Percentiles rank a stretch among this genome's conserved stretches.
phyloP scores from a whole-genome alignment of 441 rosid genomes.

The Syzygium malaccense region DNA sequence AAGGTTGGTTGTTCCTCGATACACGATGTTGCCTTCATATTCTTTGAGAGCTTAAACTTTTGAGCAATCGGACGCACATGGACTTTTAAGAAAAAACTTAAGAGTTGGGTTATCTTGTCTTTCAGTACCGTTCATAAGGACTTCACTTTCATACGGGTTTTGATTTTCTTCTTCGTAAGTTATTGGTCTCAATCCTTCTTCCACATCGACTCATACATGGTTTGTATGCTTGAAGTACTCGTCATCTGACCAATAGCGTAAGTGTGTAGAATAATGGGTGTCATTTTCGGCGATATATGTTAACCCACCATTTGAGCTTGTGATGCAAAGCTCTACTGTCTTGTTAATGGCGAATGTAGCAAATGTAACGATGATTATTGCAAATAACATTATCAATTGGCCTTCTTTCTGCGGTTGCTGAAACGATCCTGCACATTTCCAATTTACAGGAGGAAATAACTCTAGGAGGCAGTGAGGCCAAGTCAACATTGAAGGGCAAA shows the following conservation, averaged over 20 bases:
- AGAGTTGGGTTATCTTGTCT: not conserved
- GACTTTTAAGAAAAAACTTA: not conserved
- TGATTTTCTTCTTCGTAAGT: not conserved
- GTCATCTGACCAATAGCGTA: not conserved
- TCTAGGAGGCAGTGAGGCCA: conserved; percentile 5
- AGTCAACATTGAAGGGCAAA: conserved; percentile 1
- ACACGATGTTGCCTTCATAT: not conserved
- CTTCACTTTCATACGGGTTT: not conserved
- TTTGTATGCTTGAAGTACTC: not conserved
- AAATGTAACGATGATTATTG: not conserved
- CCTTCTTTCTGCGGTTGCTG: not conserved
- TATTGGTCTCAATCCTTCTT: not conserved
- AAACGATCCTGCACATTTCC: not conserved
- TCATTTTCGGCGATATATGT: not conserved
- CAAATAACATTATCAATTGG: not conserved
- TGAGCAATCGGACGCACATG: not conserved
- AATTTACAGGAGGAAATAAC: not conserved
- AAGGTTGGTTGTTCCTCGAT: not conserved
- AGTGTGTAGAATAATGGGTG: not conserved
- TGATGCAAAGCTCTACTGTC: not conserved
- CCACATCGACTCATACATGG: not conserved
- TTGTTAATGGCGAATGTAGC: not conserved
- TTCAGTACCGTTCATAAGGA: not conserved
- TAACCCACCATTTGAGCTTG: not conserved
- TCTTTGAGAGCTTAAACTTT: not conserved